Percentiles rank a stretch among this genome's conserved stretches.
Evolutionary conservation across 192 early-diverging fungal genomes (phyloP).

Genomic region (Coemansia nantahalensis): DNA sequence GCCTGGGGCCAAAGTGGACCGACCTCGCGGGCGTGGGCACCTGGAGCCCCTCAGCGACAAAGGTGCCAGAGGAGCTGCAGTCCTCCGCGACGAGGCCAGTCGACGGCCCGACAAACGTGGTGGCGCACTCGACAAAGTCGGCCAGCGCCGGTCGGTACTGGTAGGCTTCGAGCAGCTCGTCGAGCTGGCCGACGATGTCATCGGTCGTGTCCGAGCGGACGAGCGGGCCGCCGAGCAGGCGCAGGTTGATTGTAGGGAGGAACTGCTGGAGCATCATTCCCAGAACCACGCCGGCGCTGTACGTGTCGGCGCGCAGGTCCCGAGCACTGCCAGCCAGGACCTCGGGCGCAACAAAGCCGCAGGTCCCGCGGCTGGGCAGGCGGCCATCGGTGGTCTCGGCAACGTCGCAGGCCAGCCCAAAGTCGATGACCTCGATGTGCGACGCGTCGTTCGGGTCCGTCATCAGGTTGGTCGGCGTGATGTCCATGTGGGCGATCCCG

Average conservation of each 20-base stretch:
- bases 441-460: slow-evolving; percentile 47
- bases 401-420: slow-evolving; percentile 64
- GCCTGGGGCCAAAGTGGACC: not conserved
- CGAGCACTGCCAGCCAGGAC: slow-evolving; percentile 38
- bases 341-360: slow-evolving; percentile 73
- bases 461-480: slow-evolving; percentile 66
- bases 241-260: slow-evolving; percentile 59
- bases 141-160: slow-evolving; percentile 29
- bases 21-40: not conserved
- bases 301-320: slow-evolving; percentile 60
- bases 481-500: slow-evolving; percentile 67
- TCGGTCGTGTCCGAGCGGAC: slow-evolving; percentile 68
- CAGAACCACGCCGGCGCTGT: slow-evolving; percentile 65
- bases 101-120: slow-evolving; percentile 14
- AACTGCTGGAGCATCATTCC: slow-evolving; percentile 76
- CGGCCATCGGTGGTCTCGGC: slow-evolving; percentile 10
- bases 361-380: slow-evolving; percentile 66
- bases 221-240: slow-evolving; percentile 67
- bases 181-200: slow-evolving; percentile 51
- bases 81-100: no score
- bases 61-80: not conserved
- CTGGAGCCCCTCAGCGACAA: no score
- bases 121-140: slow-evolving; percentile 31
- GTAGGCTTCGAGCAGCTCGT: slow-evolving; percentile 53
- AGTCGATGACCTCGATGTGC: slow-evolving; percentile 69